phyloP scores from a whole-genome alignment of 345 rosid genomes.

The Crucihimalaya himalaica region DNA sequence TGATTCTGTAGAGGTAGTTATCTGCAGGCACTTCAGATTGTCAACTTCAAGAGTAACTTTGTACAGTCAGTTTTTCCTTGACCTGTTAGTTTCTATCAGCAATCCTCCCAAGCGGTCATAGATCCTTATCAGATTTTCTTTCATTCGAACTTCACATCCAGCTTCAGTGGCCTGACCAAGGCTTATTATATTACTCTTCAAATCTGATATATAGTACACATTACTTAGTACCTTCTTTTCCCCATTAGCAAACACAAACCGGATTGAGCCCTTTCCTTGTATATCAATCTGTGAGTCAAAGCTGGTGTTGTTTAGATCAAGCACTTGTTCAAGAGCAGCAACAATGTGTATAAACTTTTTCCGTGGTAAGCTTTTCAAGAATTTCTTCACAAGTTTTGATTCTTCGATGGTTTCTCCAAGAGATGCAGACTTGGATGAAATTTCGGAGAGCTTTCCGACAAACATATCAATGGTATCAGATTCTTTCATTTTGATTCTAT shows the following conservation, averaged over 20 bases:
- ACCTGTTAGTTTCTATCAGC: background rate
- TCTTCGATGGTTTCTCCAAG: no score
- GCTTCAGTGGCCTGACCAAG: background rate
- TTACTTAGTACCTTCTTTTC: fast-evolving
- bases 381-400: no score
- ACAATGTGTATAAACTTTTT: no score
- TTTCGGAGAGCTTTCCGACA: no score
- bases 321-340: no score
- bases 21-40: fast-evolving
- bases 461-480: no score
- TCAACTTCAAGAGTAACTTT: background rate
- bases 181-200: background rate
- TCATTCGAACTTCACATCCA: background rate
- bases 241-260: background rate
- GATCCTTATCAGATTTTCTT: fast-evolving
- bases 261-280: background rate
- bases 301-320: no score
- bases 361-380: no score
- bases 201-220: background rate
- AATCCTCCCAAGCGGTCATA: fast-evolving
- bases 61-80: background rate
- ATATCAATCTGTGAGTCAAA: no score
- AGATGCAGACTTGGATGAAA: no score
- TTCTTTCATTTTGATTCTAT: no score
- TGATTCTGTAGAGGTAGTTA: background rate